Base-by-base conservation (phyloP, 2,329 filamentous ascomycete genomes). In the Aureobasidium pullulans region DNA sequence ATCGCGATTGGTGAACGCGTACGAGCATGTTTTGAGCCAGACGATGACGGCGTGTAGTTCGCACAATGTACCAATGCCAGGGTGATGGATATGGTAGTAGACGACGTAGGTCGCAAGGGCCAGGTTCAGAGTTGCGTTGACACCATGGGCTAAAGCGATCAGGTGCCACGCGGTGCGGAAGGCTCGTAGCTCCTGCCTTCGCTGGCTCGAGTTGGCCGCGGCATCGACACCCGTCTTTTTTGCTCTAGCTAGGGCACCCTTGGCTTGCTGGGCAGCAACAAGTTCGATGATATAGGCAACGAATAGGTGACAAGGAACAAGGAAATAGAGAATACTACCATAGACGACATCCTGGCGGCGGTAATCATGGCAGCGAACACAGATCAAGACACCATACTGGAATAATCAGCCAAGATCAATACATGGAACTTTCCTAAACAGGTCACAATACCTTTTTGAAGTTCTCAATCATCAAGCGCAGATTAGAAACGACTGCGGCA, bases 1-100 rank as follows among this genome's bases (percentile, higher is more conserved):
- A 71, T 99, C 94, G 64, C 94, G 86, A 73, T 99, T 99, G 29
- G 94, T 97, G 68, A 97, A 89, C 28, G 93, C 94, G 70, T 97
- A 99, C 0, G 92, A 96, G 64, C 90, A 89, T 34, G 89, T 92
- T 78, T 99, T 99, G 68, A 99, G 82, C 87, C 92, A 96, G 53
- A 97, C 92, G 59, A 97, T 89, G 67, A 97, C 86, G 64, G 92
- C 91, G 71, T 99, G 94, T 62, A 96, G 76, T 73, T 97, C 89
- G 64, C 89, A 91, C 50, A 96, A 77, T 0, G 91, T 96, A 43
- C 94, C 94, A 66, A 99, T 95, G 16, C 96, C 82, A 0, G 94
- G 94, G 73, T 99, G 94, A 73, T 96, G 84, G 65, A 99, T 89
- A 72, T 89, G 82, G 73, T 87, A 93, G 77, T 96, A 99, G 16